Conservation (phyloP, 2,329 filamentous ascomycete genomes). For the Cryoendolithus antarcticus region DNA sequence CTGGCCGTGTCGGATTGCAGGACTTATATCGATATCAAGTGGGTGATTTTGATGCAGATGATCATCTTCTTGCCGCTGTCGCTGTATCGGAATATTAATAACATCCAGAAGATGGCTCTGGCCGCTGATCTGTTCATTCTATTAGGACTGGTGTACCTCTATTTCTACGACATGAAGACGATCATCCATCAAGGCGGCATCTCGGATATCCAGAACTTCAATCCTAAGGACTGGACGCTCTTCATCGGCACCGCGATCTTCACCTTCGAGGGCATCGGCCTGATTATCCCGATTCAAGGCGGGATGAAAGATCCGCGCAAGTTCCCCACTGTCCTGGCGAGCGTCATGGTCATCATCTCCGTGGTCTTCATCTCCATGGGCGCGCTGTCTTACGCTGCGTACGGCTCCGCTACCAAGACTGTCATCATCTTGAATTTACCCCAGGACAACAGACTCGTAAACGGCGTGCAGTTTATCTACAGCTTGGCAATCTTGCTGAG, state of each 20-base stretch:
- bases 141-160: slow-evolving; percentile 80
- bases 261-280: slow-evolving; percentile 92
- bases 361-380: slow-evolving; percentile 31
- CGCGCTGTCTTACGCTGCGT: slow-evolving; percentile 88
- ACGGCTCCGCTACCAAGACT: slow-evolving; percentile 88
- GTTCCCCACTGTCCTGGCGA: slow-evolving; percentile 76
- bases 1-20: slow-evolving; percentile 81
- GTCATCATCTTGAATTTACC: slow-evolving; percentile 93
- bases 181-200: slow-evolving; percentile 60
- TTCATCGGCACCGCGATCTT: slow-evolving; percentile 99
- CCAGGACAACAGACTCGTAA: slow-evolving; percentile 90
- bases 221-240: slow-evolving; percentile 82
- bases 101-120: slow-evolving; percentile 88
- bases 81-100: slow-evolving; percentile 89
- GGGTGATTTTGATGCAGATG: slow-evolving; percentile 89
- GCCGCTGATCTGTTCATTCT: slow-evolving; percentile 92
- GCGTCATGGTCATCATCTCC: slow-evolving; percentile 54
- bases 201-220: slow-evolving; percentile 82
- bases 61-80: slow-evolving; percentile 90
- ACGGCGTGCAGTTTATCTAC: slow-evolving; percentile 91
- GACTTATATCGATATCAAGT: slow-evolving; percentile 73
- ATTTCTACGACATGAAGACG: slow-evolving; percentile 87
- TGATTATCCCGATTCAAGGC: slow-evolving; percentile 96
- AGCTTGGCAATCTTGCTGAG: slow-evolving; percentile 94
- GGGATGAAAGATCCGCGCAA: slow-evolving; percentile 87